Base-by-base conservation (phyloP, 164 flowering plant genomes). In the Liriodendron chinense region DNA sequence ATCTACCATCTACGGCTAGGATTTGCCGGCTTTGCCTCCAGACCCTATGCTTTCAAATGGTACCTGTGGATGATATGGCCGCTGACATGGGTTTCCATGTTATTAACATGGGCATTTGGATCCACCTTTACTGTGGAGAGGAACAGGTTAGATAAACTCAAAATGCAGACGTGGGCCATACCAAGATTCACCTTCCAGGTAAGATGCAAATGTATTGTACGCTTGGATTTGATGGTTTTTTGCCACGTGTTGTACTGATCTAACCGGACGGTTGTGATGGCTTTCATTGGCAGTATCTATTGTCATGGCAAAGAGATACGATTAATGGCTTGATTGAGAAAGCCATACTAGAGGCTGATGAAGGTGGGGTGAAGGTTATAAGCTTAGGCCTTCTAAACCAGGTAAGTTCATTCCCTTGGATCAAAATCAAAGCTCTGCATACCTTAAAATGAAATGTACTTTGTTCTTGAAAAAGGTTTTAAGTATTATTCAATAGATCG, bases 371-470 rank as follows among this genome's bases (percentile, higher is more conserved):
- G 5, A 89, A 82, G 69, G 95, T 92, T 23, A 22, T 93, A 20
- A 92, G 89, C 68, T 75, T 93, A 18, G 94, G 94, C 0, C 89
- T 93, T 47, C 59, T 83, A 48, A 91, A 91, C 75, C 98, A 91
- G 93, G 98, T 76, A 81, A 76, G 87, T 82, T 53, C 7, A 69
- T 69, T 1, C 9, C 50, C 74, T 63, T 49, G 21, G 1, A 66
- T 1, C 43, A 34, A 4, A 34, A 34, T 34, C 43, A 34, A n/a
- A n/a, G n/a, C n/a, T n/a, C n/a, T n/a, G n/a, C n/a, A 50, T 14
- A 64, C 9, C 47, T 24, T 7, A 23, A 21, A n/a, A 5, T 25
- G 25, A 1, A 25, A 4, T 18, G 9, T 9, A 4, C 3, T 49
- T 0, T 16, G 26, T 18, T 7, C 3, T 34, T 34, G 43, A 34